Conservation (phyloP, 1,284 basidiomycete species). For the Blastosporella zonata region DNA sequence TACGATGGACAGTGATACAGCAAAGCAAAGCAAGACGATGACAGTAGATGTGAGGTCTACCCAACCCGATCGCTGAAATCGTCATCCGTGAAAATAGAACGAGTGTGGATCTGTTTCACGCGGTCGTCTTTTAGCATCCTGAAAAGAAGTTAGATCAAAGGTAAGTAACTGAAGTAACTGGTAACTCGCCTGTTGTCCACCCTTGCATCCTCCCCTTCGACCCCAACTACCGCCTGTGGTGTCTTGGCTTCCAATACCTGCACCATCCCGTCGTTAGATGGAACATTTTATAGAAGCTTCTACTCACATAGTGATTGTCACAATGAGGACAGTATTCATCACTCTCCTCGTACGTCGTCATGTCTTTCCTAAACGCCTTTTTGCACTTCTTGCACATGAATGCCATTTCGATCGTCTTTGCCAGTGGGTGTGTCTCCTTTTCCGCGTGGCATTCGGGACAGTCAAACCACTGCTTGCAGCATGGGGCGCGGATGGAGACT, state of each 20-base stretch:
- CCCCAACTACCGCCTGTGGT: constrained; percentile 78
- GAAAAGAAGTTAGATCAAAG: background rate
- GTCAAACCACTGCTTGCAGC: constrained; percentile 95
- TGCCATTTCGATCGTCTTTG: constrained; percentile 84
- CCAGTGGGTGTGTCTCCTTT: constrained; percentile 68
- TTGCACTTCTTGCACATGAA: constrained; percentile 99
- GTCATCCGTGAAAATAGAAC: constrained; percentile 37
- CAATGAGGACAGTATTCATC: constrained; percentile 99
- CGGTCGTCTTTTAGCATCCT: constrained; percentile 52
- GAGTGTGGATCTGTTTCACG: constrained; percentile 31
- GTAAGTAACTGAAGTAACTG: background rate
- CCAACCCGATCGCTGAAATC: constrained; percentile 33
- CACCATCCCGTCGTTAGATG: background rate
- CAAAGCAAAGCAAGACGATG: constrained; percentile 3
- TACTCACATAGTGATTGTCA: constrained; percentile 92
- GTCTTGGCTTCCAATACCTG: constrained; percentile 94
- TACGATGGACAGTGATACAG: constrained; percentile 1
- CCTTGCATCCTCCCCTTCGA: constrained; percentile 89
- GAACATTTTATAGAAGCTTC: background rate
- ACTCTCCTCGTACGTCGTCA: constrained; percentile 87
- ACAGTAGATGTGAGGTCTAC: constrained; percentile 20
- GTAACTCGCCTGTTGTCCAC: constrained; percentile 76
- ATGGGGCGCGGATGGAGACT: constrained; percentile 90
- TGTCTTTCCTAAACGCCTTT: constrained; percentile 96
- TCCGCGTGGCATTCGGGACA: constrained; percentile 96